Conservation (phyloP, 169 alveolate genomes). For the Eimeria sp. region DNA sequence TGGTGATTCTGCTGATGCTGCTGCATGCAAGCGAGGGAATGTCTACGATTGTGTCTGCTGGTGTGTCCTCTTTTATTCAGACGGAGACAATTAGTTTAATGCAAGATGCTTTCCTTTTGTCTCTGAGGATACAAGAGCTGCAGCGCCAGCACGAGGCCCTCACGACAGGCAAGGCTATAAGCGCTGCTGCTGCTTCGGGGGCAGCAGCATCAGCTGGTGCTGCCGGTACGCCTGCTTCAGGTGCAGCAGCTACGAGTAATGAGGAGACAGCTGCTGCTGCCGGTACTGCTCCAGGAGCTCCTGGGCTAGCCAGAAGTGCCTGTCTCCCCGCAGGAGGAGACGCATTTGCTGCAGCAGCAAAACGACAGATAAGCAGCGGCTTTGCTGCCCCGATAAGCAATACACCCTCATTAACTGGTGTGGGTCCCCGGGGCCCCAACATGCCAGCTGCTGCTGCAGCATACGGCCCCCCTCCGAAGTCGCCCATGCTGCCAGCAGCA, state of each 20-base stretch:
- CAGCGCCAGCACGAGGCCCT: slow-evolving; percentile 28
- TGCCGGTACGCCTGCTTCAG: not conserved
- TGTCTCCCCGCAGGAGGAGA: not conserved
- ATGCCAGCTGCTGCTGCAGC: slow-evolving; percentile 49
- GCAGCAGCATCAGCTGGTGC: too few relatives aligned
- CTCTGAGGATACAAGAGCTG: slow-evolving; percentile 55
- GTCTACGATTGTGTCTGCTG: not conserved
- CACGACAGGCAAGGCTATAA: too few relatives aligned
- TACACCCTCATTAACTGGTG: not conserved
- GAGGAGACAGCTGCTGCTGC: not conserved
- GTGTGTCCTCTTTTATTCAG: not conserved
- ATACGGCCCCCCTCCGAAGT: slow-evolving; percentile 40
- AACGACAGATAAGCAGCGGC: not conserved
- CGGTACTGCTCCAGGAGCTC: slow-evolving; percentile 14
- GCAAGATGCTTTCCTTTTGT: slow-evolving; percentile 45
- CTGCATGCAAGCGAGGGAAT: not conserved
- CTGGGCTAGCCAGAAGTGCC: slow-evolving; percentile 12
- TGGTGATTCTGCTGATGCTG: too few relatives aligned
- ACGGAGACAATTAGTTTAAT: slow-evolving; percentile 54
- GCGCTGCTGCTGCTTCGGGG: too few relatives aligned
- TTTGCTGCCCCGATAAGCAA: not conserved
- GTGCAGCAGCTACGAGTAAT: not conserved
- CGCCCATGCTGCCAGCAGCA: slow-evolving; percentile 23
- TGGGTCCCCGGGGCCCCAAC: slow-evolving; percentile 4
- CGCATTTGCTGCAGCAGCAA: not conserved